Evolutionary conservation across 495 filamentous ascomycete genomes (phyloP), one percentile per base, ranked within the genome.

Genomic region (Talaromyces thailandensis): DNA sequence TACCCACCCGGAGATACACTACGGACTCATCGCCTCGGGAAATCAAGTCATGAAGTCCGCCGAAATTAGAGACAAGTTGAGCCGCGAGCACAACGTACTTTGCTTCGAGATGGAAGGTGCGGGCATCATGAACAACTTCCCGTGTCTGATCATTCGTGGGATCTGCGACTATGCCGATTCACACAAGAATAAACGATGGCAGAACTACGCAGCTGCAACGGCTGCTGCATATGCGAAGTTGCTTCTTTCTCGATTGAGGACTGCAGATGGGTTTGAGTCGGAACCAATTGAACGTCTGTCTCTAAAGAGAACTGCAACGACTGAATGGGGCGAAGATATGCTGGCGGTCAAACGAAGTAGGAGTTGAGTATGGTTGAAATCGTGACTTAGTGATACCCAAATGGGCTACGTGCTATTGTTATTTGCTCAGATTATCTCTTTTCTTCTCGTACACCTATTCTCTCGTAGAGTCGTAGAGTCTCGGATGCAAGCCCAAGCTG

Each of bases 31-130:
- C 23, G 67, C 67, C 0, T 69, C 67, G 0, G 62, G 58, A 55
- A 64, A 65, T n/a, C 63, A 62, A 60, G 62, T 67, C 1, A 67
- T 69, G 14, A 65, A 64, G 25, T 24, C 62, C 24, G 64, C 50
- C 14, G 4, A 14, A 21, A 60, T 29, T 0, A 28, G 63, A 58
- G 65, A 69, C 45, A 18, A 29, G 24, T 28, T 78, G 61, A 64
- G 65, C 18, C 65, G 64, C 6, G 70, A 77, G 50, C 68, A 69
- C 52, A 61, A 66, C 31, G 64, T 79, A 16, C 62, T 79, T 3
- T 79, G 73, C 51, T 76, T 81, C 57, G 77, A 81, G 57, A 81
- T 79, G 73, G 78, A 82, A 62, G 71, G 75, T 16, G 79, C 77
- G 12, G 78, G 78, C 2, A 40, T 81, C 11, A 71, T 74, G 67